Conservation (phyloP, 768 basidiomycete genomes). For the Rossbeevera mucosa region DNA sequence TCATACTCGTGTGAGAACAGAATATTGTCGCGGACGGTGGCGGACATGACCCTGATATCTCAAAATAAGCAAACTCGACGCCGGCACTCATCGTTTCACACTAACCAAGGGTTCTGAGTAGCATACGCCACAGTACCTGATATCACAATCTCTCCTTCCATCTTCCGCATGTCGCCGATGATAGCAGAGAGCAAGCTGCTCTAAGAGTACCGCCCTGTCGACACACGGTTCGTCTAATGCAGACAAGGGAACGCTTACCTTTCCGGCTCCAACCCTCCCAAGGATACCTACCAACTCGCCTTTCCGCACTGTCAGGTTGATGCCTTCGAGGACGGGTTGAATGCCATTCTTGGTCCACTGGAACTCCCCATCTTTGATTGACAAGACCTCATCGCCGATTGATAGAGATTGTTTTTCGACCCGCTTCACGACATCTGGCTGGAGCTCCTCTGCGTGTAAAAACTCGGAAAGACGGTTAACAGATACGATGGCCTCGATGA, state of each 20-base stretch:
- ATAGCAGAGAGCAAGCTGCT: slow-evolving; percentile 74
- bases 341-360: slow-evolving; percentile 60
- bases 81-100: not conserved
- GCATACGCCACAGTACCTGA: slow-evolving; percentile 77
- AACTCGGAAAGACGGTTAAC: slow-evolving; percentile 74
- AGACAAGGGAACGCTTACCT: slow-evolving; percentile 42
- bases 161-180: slow-evolving; percentile 80
- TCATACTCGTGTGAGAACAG: slow-evolving; percentile 88
- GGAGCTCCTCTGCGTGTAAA: slow-evolving; percentile 74
- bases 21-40: slow-evolving; percentile 87
- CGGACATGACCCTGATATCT: slow-evolving; percentile 67
- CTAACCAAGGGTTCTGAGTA: slow-evolving; percentile 81
- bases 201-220: slow-evolving; percentile 29
- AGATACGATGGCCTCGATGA: slow-evolving; percentile 85
- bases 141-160: slow-evolving; percentile 67
- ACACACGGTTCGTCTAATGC: not conserved
- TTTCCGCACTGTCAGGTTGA: slow-evolving; percentile 70
- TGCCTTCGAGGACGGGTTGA: slow-evolving; percentile 65
- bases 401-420: slow-evolving; percentile 39
- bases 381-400: slow-evolving; percentile 64
- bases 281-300: slow-evolving; percentile 83
- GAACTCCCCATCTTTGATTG: slow-evolving; percentile 76
- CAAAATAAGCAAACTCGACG: not conserved
- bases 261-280: slow-evolving; percentile 89
- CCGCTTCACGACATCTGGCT: slow-evolving; percentile 65